Base-by-base conservation (phyloP, 2,329 filamentous ascomycete species). In the Huntiella abstrusa region DNA sequence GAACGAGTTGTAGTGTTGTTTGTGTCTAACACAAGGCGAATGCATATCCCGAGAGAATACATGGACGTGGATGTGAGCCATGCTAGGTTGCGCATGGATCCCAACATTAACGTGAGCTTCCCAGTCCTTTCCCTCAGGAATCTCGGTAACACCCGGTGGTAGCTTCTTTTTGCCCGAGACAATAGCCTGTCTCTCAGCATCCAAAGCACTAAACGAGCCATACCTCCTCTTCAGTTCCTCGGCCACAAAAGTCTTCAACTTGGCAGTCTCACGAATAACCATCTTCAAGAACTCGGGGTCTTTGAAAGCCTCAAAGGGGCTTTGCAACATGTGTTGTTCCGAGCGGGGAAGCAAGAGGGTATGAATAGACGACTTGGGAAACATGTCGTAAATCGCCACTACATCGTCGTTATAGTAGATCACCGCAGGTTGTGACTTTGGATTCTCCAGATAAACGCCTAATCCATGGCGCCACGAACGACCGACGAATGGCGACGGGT, bases 1-100 rank as follows among this genome's bases (percentile, higher is more conserved):
- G 62, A 96, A 96, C 52, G 82, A 91, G 57, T 91, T 84, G 63
- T 95, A 96, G 62, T 96, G 91, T 59, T 86, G 88, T 52, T 77
- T 70, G 57, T 88, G 77, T 62, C 79, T 83, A 60, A 95, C 53
- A 40, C 69, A 70, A 8, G 73, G 69, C 34, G 80, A 85, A 54
- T 75, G 69, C 68, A 83, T 80, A 58, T 98, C 91, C 13, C 75
- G 67, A 35, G 82, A 84, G 48, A 96, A 63, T 28, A 96, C 75
- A 60, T 98, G 91, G 3, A 96, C 69, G 61, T 98, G 91, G 46
- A 96, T 59, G 59, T 96, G 85, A 52, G 74, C 79, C 91, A 98
- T 96, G 47, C 80, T 87, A 3, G 91, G 91, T 53, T 80, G 75
- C 3, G 84, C 81, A 62, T 98, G 91, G 5, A 94, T 72, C 11